phyloP scores from a whole-genome alignment of 2,329 filamentous ascomycete species.

The Diaporthe ampelina region DNA sequence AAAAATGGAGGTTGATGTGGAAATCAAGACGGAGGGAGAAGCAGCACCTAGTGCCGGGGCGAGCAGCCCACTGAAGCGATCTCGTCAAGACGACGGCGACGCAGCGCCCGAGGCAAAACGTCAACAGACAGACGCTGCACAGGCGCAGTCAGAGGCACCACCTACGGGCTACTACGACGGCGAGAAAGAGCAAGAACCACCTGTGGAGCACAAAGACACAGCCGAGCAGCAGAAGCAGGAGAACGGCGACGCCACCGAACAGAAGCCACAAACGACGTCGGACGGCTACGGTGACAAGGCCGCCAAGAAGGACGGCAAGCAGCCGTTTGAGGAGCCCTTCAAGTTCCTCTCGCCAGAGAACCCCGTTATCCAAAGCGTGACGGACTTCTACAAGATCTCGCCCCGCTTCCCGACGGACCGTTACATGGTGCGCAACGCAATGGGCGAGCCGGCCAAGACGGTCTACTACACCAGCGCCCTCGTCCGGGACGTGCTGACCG shows the following conservation, averaged over 20 bases:
- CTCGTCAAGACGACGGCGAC: slow-evolving; percentile 42
- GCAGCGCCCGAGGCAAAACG: slow-evolving; percentile 34
- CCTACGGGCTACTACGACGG: slow-evolving; percentile 37
- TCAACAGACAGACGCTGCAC: slow-evolving; percentile 40
- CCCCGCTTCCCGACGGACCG: slow-evolving; percentile 88
- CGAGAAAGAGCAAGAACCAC: slow-evolving; percentile 34
- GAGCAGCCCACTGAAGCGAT: slow-evolving; percentile 36
- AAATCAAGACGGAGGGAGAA: slow-evolving; percentile 38
- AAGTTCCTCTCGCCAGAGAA: slow-evolving; percentile 86
- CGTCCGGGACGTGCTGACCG: slow-evolving; percentile 84
- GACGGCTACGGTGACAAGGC: slow-evolving; percentile 47
- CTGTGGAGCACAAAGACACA: slow-evolving; percentile 32
- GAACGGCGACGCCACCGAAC: slow-evolving; percentile 34
- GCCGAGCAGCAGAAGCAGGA: slow-evolving; percentile 27
- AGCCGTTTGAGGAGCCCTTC: slow-evolving; percentile 88
- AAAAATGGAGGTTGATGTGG: slow-evolving; percentile 42
- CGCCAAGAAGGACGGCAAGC: slow-evolving; percentile 58
- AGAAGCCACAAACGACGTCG: slow-evolving; percentile 45
- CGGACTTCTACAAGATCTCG: slow-evolving; percentile 87
- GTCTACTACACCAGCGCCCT: slow-evolving; percentile 96
- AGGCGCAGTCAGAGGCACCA: slow-evolving; percentile 42
- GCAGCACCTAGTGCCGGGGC: not conserved
- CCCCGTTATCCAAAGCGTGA: slow-evolving; percentile 82
- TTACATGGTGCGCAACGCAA: slow-evolving; percentile 95
- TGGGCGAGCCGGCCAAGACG: slow-evolving; percentile 89